Evolutionary conservation across 345 rosid species (phyloP), one percentile per base, ranked within the genome.

Genomic region (Brassica rapa): DNA sequence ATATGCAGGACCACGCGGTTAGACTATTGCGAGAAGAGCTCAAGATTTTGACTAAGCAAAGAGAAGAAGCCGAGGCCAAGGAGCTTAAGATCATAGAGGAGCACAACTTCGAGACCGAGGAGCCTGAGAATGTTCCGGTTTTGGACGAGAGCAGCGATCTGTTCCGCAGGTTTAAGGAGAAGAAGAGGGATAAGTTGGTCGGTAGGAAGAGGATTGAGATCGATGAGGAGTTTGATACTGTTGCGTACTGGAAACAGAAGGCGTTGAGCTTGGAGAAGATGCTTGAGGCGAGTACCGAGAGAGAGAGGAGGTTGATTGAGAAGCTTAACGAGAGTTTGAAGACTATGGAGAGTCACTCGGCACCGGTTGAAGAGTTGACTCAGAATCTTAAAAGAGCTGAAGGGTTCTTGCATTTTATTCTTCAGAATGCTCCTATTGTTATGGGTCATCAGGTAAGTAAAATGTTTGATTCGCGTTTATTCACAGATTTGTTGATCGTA

Each of bases 361-460:
- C 98, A 0, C 98, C 98, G 0, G 93, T 91, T 0, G 97, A 94
- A 84, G 98, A 94, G 35, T 74, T 94, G 71, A 88, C 92, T 24
- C 93, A 89, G 81, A 92, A 91, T 76, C 88, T 94, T 46, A 87
- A 86, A 43, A 88, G 98, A 74, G 98, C 98, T 1, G 98, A 94
- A 74, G 92, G 92, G 70, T 94, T 92, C 85, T 80, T 94, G 80
- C 98, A 94, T 81, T 94, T 94, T 72, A 89, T 94, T 24, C 98
- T 94, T 71, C 95, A 91, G 82, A 89, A 77, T 87, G 98, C 98
- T 46, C 97, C 98, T 5, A 87, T 94, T 71, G 97, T 92, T 57
- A 91, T 92, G 32, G 98, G 98, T 0, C 98, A 94, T 86, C 98
- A 92, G 91, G 98, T 91, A 43, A 43, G 15, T 43, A 4, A 12